Evolutionary conservation across 306 rosid genomes (phyloP), one percentile per base, ranked within the genome.

Genomic region (Cicer yamashitae): DNA sequence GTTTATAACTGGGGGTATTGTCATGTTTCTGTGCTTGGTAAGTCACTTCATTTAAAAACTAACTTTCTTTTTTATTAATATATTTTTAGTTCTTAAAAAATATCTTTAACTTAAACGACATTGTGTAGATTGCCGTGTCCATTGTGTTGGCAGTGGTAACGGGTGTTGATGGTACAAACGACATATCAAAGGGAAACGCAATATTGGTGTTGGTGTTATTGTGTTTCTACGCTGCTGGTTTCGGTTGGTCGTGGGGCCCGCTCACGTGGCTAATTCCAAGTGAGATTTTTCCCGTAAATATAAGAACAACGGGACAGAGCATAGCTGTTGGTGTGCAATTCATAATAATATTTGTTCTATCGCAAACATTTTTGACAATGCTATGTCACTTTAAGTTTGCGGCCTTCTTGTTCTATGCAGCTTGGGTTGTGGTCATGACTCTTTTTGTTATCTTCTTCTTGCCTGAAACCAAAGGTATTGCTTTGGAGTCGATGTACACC

Each of bases 231-330:
- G 17, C 89, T 7, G 91, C 86, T 1, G 97, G 96, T n/a, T 91
- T 89, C 66, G 97, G 93, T 12, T 89, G 88, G 89, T 91, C 97
- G 2, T 88, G 97, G 97, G 93, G 96, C 0, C 93, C 96, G 22
- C 75, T 91, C 2, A 57, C 76, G 9, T 91, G 93, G 93, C 86
- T 91, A 7, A 72, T 89, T 69, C 91, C 97, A 7, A 91, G 90
- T 81, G 96, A 91, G 13, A 91, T 91, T 10, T 91, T 85, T 48
- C 97, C 97, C 1, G 46, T 82, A 46, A 85, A 82, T 34, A 85
- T 89, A 48, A 79, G 97, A 44, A 70, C 76, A n/a, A 83, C 94
- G 0, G 93, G 97, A 44, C 93, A 88, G 53, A 88, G 97, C 86
- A 79, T 89, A 46, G 85, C 86, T 1, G 63, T 88, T 9, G 90